phyloP scores from a whole-genome alignment of 2,329 filamentous ascomycete species.

The Huntiella moniliformis region DNA sequence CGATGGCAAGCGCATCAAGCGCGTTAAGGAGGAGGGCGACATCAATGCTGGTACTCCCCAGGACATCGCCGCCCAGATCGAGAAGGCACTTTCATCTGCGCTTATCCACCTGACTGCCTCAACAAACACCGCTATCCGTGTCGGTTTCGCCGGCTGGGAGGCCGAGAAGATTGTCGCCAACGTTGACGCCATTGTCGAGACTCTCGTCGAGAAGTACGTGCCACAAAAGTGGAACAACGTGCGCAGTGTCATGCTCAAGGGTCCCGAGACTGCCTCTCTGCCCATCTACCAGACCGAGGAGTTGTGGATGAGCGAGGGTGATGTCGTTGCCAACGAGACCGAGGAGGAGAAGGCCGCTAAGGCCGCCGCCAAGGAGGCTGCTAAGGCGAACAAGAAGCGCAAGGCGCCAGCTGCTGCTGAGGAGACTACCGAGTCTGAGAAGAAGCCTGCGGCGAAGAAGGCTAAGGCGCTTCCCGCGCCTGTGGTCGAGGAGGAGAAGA shows the following conservation, averaged over 20 bases:
- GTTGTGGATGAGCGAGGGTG: slow-evolving; percentile 65
- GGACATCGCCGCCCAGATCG: slow-evolving; percentile 63
- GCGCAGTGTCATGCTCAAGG: slow-evolving; percentile 74
- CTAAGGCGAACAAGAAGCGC: slow-evolving; percentile 34
- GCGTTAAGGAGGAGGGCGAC: slow-evolving; percentile 19
- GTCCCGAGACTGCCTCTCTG: slow-evolving; percentile 66
- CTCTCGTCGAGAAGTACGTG: slow-evolving; percentile 60
- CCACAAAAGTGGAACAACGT: slow-evolving; percentile 79
- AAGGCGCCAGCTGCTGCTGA: slow-evolving; percentile 25
- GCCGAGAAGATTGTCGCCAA: slow-evolving; percentile 66
- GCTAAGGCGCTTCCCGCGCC: slow-evolving; percentile 21
- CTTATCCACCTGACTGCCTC: slow-evolving; percentile 63
- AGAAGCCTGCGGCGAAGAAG: slow-evolving; percentile 22
- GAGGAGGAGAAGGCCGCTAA: slow-evolving; percentile 28
- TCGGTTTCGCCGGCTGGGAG: slow-evolving; percentile 58
- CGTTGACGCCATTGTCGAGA: slow-evolving; percentile 49
- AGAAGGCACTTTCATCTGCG: slow-evolving; percentile 57
- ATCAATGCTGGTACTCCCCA: slow-evolving; percentile 25
- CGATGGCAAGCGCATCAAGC: slow-evolving; percentile 34
- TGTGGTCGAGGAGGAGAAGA: slow-evolving; percentile 25
- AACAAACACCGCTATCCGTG: slow-evolving; percentile 60
- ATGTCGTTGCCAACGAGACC: slow-evolving; percentile 46
- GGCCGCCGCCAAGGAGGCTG: slow-evolving; percentile 20
- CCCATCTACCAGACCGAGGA: slow-evolving; percentile 92
- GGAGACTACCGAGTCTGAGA: slow-evolving; percentile 16